Evolutionary conservation across 192 early-diverging fungal genomes (phyloP).

Genomic region (Podila verticillata): DNA sequence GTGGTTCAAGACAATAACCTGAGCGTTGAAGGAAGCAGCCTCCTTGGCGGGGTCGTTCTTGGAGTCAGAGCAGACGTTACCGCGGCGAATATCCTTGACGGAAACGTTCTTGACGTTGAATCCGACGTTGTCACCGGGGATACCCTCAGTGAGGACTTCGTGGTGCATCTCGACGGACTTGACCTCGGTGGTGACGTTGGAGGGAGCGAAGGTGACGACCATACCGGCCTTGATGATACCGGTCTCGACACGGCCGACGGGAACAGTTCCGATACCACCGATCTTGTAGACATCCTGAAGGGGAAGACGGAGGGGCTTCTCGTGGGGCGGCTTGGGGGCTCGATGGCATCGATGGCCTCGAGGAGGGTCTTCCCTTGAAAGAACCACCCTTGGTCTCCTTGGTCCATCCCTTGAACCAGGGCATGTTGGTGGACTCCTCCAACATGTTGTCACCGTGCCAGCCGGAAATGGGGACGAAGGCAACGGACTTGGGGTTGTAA

Average conservation of each 20-base stretch:
- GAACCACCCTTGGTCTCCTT: conserved; percentile 86
- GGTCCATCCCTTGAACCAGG: conserved; percentile 98
- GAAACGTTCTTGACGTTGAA: conserved; percentile 99
- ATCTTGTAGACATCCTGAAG: conserved; percentile 99
- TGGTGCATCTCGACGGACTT: conserved; percentile 99
- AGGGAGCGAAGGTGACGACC: conserved; percentile 89
- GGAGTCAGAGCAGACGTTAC: conserved; percentile 94
- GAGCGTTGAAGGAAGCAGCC: conserved; percentile 89
- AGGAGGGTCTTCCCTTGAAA: conserved; percentile 85
- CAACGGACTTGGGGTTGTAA: conserved; percentile 91
- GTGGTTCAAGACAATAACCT: conserved; percentile 97
- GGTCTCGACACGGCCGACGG: conserved; percentile 97
- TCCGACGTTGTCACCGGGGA: conserved; percentile 97
- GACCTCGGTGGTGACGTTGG: conserved; percentile 91
- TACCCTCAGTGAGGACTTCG: conserved; percentile 87
- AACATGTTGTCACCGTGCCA: conserved; percentile 99
- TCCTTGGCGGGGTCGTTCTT: conserved; percentile 98
- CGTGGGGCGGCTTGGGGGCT: conserved; percentile 89
- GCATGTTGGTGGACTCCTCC: conserved; percentile 91
- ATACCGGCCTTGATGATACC: conserved; percentile 95
- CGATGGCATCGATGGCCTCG: conserved; percentile 94
- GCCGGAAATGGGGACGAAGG: conserved; percentile 98
- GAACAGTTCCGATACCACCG: conserved; percentile 96
- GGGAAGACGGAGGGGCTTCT: conserved; percentile 97
- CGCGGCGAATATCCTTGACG: conserved; percentile 97